A percentile compares a stretch with the other conserved stretches of the same genome.
Conservation (phyloP, 371 early-diverging fungal species). For the Circinella minor region DNA sequence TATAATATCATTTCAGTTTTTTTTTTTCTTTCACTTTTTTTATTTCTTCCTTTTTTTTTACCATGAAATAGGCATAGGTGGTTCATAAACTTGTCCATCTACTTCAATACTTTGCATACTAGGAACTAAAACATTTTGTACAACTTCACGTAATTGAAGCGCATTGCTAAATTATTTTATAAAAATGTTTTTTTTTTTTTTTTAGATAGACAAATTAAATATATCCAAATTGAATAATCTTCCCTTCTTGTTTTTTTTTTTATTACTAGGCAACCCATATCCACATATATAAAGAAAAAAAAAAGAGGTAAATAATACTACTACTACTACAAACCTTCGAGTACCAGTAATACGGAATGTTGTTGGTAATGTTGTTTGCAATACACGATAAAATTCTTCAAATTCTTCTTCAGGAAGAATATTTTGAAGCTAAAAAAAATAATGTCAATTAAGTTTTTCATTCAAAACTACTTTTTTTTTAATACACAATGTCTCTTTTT, state of each 20-base stretch:
- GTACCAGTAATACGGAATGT: slow-evolving; percentile 95
- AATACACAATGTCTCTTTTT: too few relatives aligned
- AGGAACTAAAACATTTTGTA: slow-evolving; percentile 61
- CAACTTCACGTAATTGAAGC: slow-evolving; percentile 56
- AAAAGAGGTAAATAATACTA: not conserved
- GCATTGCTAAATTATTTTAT: slow-evolving; percentile 49
- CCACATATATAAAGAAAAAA: too few relatives aligned
- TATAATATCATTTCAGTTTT: not conserved
- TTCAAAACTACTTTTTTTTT: not conserved
- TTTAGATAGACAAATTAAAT: not conserved
- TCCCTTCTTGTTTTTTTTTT: not conserved
- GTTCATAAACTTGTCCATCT: slow-evolving; percentile 74
- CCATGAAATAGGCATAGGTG: slow-evolving; percentile 84
- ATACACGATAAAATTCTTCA: slow-evolving; percentile 65
- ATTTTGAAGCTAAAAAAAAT: slow-evolving; percentile 59
- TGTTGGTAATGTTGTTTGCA: slow-evolving; percentile 80
- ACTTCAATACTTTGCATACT: slow-evolving; percentile 57
- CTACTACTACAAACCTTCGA: slow-evolving; percentile 60
- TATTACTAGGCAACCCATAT: slow-evolving; percentile 14
- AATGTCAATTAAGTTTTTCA: not conserved
- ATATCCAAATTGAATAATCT: not conserved
- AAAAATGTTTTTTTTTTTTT: too few relatives aligned
- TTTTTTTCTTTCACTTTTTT: not conserved
- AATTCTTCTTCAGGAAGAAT: slow-evolving; percentile 87
- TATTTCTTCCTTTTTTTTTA: not conserved